phyloP scores from a whole-genome alignment of 768 basidiomycete genomes.

The Boletus speciosus region DNA sequence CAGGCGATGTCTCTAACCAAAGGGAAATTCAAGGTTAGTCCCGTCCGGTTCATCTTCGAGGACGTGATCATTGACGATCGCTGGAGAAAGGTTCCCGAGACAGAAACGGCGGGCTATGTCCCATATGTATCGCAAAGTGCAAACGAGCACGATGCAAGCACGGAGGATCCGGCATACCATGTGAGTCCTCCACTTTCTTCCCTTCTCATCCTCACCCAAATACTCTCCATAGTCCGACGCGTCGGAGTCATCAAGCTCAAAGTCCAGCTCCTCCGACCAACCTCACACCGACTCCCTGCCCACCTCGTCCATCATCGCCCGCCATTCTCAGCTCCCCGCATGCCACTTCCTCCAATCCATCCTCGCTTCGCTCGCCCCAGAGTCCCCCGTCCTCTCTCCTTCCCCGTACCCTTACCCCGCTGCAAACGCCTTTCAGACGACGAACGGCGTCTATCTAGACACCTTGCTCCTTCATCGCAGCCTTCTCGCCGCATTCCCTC shows the following conservation, averaged over 20 bases:
- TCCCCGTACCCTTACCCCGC: slow-evolving; percentile 32
- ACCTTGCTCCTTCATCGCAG: slow-evolving; percentile 76
- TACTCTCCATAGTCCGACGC: slow-evolving; percentile 39
- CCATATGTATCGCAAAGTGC: slow-evolving; percentile 30
- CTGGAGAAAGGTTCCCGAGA: slow-evolving; percentile 34
- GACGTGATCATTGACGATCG: slow-evolving; percentile 15
- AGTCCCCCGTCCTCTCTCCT: slow-evolving; percentile 33
- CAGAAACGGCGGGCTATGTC: slow-evolving; percentile 18
- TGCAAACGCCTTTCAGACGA: slow-evolving; percentile 42
- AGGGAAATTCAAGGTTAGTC: slow-evolving; percentile 31
- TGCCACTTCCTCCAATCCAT: slow-evolving; percentile 63
- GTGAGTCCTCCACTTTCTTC: slow-evolving; percentile 26
- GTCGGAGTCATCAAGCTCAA: slow-evolving; percentile 45
- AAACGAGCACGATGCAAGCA: slow-evolving; percentile 41
- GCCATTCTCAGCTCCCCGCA: slow-evolving; percentile 36
- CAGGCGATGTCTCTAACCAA: slow-evolving; percentile 48
- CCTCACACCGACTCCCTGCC: slow-evolving; percentile 10
- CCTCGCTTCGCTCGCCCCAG: slow-evolving; percentile 50
- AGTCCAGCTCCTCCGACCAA: slow-evolving; percentile 35
- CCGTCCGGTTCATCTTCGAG: background rate
- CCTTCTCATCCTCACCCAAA: background rate
- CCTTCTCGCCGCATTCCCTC: slow-evolving; percentile 58
- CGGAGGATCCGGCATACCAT: slow-evolving; percentile 43
- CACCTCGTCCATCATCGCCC: slow-evolving; percentile 15
- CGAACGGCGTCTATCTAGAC: slow-evolving; percentile 74